Evolutionary conservation across 164 flowering plant species (phyloP), one percentile per base, ranked within the genome.

Genomic region (Aristolochia contorta): DNA sequence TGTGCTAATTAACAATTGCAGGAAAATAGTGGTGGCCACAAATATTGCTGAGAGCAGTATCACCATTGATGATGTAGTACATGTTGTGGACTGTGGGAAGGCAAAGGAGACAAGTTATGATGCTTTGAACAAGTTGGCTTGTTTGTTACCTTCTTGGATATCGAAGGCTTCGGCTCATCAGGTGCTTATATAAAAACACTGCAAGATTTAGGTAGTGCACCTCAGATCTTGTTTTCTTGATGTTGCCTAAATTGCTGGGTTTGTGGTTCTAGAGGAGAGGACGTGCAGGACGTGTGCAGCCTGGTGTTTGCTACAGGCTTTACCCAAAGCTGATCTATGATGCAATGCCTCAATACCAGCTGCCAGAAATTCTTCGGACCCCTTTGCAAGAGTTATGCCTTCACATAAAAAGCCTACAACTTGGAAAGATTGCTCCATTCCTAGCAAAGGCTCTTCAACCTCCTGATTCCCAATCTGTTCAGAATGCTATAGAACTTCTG

Each of bases 161-260:
- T 93, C 98, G n/a, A 93, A 87, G 73, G 98, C 98, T 71, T 89
- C 97, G 62, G 94, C 96, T 52, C 98, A 82, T 77, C 98, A 93
- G 98, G 98, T 89, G 74, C 57, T 6, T 47, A 23, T 47, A 16
- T 20, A 47, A n/a, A 15, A 16, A 60, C 48, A 32, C 14, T 16
- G n/a, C 25, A 60, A 33, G 23, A 22, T 22, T 53, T 46, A 45
- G 50, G 22, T 24, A 54, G 19, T 37, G 43, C 43, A 37, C 43
- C 9, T 37, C 43, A 37, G 43, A 16, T 56, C 3, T 30, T 56
- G 33, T 6, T 27, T 30, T 10, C 58, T 56, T 6, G 27, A 54
- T 3, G 24, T 25, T 22, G 23, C 56, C 25, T 9, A 23, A 21
- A 53, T 22, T 57, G 20, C 41, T 16, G 3, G 22, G 23, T 22